Evolutionary conservation across 306 rosid genomes (phyloP).

Genomic region (Vicia villosa): DNA sequence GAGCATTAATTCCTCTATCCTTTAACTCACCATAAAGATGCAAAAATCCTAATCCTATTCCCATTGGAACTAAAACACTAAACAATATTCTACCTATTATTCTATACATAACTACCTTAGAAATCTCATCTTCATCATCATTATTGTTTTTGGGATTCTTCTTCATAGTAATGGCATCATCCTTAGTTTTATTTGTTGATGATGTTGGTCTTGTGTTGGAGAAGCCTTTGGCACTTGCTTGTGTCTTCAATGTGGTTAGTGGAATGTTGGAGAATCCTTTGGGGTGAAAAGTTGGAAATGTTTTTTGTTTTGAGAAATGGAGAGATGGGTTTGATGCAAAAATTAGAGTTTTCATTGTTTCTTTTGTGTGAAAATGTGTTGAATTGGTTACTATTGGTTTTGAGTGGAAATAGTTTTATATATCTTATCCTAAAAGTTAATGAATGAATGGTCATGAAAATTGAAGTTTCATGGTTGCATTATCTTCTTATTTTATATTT

Average conservation of each 20-base stretch:
- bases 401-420: conserved; percentile 34
- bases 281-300: conserved; percentile 35
- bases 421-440: conserved; percentile 61
- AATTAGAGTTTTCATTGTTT: conserved; percentile 63
- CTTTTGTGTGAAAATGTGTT: not conserved
- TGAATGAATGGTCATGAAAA: conserved; percentile 49
- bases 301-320: conserved; percentile 46
- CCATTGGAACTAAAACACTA: conserved; percentile 71
- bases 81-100: conserved; percentile 60
- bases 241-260: conserved; percentile 29
- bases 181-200: conserved; percentile 5
- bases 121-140: conserved; percentile 55
- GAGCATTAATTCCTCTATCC: conserved; percentile 58
- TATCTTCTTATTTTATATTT: not conserved
- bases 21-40: conserved; percentile 52
- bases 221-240: conserved; percentile 69
- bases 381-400: not conserved
- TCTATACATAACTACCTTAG: conserved; percentile 60
- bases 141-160: conserved; percentile 40
- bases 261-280: not conserved
- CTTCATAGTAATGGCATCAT: conserved; percentile 20
- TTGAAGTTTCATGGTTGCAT: conserved; percentile 1
- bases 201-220: conserved; percentile 30
- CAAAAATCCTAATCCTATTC: conserved; percentile 59
- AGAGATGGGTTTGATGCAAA: conserved; percentile 46